Evolutionary conservation across 176 grass and related monocot genomes (phyloP).

Genomic region (Echinochloa phyllopogon): DNA sequence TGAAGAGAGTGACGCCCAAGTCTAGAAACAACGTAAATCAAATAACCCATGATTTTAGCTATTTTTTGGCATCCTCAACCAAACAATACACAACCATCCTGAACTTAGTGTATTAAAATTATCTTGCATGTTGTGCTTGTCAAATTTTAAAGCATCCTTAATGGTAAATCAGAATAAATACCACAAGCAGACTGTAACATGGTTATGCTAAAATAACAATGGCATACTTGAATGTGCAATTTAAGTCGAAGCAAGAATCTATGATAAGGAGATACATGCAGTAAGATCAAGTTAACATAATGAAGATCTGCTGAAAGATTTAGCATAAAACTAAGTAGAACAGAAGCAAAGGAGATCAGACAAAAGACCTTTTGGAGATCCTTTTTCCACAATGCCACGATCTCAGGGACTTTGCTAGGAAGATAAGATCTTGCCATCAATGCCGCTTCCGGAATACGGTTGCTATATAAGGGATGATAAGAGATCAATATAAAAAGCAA

Average conservation of each 20-base stretch:
- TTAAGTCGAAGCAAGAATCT: slow-evolving; percentile 9
- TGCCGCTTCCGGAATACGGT: slow-evolving; percentile 97
- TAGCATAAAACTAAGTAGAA: neutral
- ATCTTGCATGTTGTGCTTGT: neutral
- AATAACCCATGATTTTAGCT: neutral
- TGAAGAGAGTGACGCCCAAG: neutral
- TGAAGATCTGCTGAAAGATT: slow-evolving; percentile 30
- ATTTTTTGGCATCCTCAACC: neutral
- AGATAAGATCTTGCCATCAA: slow-evolving; percentile 97
- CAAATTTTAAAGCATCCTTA: slow-evolving; percentile 33
- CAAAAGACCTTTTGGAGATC: slow-evolving; percentile 86
- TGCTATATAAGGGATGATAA: slow-evolving; percentile 52
- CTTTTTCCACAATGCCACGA: slow-evolving; percentile 84
- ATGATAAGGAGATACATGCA: neutral
- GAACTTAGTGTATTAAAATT: neutral
- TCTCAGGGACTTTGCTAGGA: slow-evolving; percentile 96
- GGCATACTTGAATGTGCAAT: neutral
- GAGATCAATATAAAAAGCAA: slow-evolving; percentile 25
- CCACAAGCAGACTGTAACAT: neutral
- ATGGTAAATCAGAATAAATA: neutral
- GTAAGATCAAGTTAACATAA: slow-evolving; percentile 1
- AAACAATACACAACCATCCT: slow-evolving; percentile 3
- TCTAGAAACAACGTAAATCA: slow-evolving; percentile 31
- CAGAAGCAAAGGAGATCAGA: slow-evolving; percentile 16
- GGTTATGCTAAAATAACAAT: slow-evolving; percentile 8